Evolutionary conservation across 108 stramenopile genomes (phyloP), one percentile per base, ranked within the genome.

Genomic region (Stephanodiscus minutulus): DNA sequence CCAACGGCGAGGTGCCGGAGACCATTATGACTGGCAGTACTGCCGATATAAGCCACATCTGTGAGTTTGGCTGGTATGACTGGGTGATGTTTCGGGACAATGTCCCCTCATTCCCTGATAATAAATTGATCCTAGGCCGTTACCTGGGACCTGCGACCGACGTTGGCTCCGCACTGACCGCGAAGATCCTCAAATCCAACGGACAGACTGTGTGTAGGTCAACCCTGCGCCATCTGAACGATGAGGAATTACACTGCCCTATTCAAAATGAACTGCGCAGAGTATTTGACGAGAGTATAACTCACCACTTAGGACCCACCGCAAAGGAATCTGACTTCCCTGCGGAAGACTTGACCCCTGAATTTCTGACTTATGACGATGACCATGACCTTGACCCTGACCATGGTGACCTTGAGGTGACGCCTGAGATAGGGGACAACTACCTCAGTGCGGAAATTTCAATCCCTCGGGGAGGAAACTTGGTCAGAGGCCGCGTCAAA

Each of bases 11-110:
- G 21, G 64, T 67, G 5, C 74, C 83, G 0, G 53, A 76, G 36
- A 62, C 64, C 0, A 24, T 76, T 29, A 35, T 83, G n/a, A 27
- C 52, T 0, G 79, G 85, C 10, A 71, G 73, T 0, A 81, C 82
- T 2, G 54, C 82, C 5, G 82, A 86, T 36, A 86, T 86, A 11
- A 71, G 73, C 18, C 70, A 71, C 15, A 66, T 73, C 5, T 37
- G 57, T 20, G 66, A 79, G 49, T 79, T 79, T 56, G 74, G 49
- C 5, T 84, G 57, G 54, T 82, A 81, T 69, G 65, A 79, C 7
- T 85, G 76, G 68, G 70, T 82, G 17, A 52, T 52, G 57, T 69
- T 59, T 20, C 6, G 27, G 1, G 68, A 69, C 27, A 25, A 46
- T 7, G 0, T 11, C 8, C 15, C 33, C 29, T 0, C 27, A 21